A percentile compares a stretch with the other conserved stretches of the same genome.
Conservation (phyloP, 176 grass and related monocot species). For the Oryza coarctata region DNA sequence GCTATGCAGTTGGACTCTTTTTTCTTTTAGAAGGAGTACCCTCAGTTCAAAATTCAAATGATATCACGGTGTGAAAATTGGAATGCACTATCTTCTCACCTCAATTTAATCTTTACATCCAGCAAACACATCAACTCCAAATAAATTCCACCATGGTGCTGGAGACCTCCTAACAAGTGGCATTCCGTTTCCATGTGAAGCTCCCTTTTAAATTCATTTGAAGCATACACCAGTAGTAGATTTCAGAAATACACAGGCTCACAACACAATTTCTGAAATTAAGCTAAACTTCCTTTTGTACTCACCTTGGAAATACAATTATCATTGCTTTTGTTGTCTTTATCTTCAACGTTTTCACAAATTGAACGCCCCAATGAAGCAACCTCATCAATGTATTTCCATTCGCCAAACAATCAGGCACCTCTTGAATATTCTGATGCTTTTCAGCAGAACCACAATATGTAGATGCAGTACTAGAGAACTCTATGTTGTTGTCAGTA, state of each 20-base stretch:
- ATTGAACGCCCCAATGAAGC: background rate
- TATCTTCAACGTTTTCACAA: background rate
- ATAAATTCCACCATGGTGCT: conserved; percentile 50
- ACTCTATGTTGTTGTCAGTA: background rate
- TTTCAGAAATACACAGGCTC: background rate
- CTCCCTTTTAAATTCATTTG: conserved; percentile 33
- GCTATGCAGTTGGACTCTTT: too few species aligned
- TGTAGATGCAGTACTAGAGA: background rate
- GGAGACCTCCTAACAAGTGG: conserved; percentile 30
- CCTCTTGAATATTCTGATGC: background rate
- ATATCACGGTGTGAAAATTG: background rate
- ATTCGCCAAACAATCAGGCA: background rate
- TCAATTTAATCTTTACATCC: conserved; percentile 34
- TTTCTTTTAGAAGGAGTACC: background rate
- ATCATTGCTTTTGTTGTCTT: background rate
- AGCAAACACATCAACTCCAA: conserved; percentile 46
- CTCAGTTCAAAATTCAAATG: background rate
- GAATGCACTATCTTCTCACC: conserved; percentile 20
- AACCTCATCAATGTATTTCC: background rate
- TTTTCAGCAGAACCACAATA: background rate
- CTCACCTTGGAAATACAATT: conserved; percentile 8
- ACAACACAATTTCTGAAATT: background rate
- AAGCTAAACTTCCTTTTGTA: background rate
- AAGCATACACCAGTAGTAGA: background rate
- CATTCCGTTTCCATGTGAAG: background rate